phyloP scores from a whole-genome alignment of 2,329 filamentous ascomycete genomes.

The Spiromastix sp. region DNA sequence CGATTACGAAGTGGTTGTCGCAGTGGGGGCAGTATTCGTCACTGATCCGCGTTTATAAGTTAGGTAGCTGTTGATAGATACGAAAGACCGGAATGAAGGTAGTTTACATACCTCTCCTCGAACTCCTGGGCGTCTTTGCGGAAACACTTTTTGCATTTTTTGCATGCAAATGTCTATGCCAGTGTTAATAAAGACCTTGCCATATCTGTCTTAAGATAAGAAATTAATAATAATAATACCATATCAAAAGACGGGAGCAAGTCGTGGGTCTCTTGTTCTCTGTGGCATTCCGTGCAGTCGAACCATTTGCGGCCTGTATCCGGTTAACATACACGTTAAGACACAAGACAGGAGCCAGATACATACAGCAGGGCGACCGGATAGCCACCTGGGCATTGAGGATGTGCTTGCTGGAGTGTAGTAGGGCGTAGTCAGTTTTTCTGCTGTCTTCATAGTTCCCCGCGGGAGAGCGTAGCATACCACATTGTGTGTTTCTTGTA shows the following conservation, averaged over 20 bases:
- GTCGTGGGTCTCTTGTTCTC: slow-evolving; percentile 65
- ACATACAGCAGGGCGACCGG: slow-evolving; percentile 86
- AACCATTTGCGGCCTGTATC: slow-evolving; percentile 84
- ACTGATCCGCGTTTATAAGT: slow-evolving; percentile 27
- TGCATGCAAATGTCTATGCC: slow-evolving; percentile 68
- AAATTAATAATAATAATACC: slow-evolving; percentile 39
- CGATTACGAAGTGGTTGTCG: slow-evolving; percentile 95
- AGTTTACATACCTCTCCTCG: slow-evolving; percentile 57
- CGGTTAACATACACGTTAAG: slow-evolving; percentile 4
- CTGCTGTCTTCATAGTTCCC: no score
- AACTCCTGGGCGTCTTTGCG: slow-evolving; percentile 87
- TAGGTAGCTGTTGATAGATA: background rate
- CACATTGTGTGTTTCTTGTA: no score
- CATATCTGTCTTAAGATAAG: background rate
- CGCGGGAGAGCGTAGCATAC: no score
- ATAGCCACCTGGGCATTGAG: slow-evolving; percentile 97
- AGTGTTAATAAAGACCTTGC: background rate
- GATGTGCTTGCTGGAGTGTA: slow-evolving; percentile 72
- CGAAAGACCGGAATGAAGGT: background rate
- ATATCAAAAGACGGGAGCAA: slow-evolving; percentile 75
- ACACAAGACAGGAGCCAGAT: background rate
- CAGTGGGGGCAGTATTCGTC: slow-evolving; percentile 99
- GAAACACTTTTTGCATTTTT: slow-evolving; percentile 98
- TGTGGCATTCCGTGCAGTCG: slow-evolving; percentile 92
- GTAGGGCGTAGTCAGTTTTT: background rate